Evolutionary conservation across 768 basidiomycete species (phyloP).

Genomic region (Boletus eberwhitei): DNA sequence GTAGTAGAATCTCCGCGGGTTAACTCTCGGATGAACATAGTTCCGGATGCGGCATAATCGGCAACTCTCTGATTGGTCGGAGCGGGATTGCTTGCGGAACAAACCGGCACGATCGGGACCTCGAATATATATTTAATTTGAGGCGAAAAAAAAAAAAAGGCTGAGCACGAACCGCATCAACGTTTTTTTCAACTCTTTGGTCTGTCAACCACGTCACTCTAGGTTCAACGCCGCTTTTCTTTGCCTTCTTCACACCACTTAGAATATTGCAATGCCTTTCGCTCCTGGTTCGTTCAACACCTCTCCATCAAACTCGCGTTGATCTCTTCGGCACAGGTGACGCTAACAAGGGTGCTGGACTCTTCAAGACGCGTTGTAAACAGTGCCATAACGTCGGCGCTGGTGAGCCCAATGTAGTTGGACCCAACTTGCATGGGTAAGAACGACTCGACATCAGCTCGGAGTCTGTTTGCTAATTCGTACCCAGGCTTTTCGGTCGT

Average conservation of each 20-base stretch:
- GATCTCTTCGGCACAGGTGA: conserved; percentile 55
- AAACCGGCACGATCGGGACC: conserved; percentile 31
- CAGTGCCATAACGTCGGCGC: conserved; percentile 89
- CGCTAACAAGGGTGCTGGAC: conserved; percentile 81
- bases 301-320: background rate
- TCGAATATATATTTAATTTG: conserved; percentile 11
- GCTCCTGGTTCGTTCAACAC: conserved; percentile 35
- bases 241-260: conserved; percentile 1
- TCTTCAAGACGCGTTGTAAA: conserved; percentile 95
- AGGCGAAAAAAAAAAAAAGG: conserved; percentile 12
- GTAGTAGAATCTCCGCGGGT: too few relatives aligned
- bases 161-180: conserved; percentile 1
- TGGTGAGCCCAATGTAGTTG: conserved; percentile 83
- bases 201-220: background rate
- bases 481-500: conserved; percentile 72
- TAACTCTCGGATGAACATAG: background rate
- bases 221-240: conserved; percentile 5
- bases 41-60: background rate
- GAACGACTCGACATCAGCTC: conserved; percentile 22
- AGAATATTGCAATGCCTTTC: conserved; percentile 38
- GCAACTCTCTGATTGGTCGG: conserved; percentile 22
- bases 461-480: background rate
- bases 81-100: conserved; percentile 12
- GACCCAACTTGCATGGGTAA: conserved; percentile 92
- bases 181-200: background rate